These are phyloP conservation scores for Macrophomina pseudophaseolina DNA, from an alignment of 2,329 filamentous ascomycete genomes.

Conservation along the genomic window DNA sequence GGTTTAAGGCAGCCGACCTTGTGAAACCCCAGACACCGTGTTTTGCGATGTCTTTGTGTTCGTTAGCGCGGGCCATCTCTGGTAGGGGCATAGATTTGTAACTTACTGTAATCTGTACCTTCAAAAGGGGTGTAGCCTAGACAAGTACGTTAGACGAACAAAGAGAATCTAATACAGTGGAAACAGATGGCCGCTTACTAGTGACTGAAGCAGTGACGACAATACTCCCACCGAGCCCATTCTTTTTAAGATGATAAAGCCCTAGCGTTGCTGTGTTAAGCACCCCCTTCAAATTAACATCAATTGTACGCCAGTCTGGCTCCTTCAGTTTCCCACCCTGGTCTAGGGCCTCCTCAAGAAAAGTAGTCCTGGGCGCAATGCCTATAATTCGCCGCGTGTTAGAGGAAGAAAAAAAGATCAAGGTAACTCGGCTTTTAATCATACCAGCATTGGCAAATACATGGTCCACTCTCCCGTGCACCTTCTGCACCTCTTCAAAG, in stretches of 20 bases:
- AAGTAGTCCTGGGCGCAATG: constrained; percentile 29
- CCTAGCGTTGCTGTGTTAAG: constrained; percentile 58
- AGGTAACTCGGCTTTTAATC: background rate
- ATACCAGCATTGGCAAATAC: constrained; percentile 44
- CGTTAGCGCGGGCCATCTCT: background rate
- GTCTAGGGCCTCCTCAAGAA: constrained; percentile 38
- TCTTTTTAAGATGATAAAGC: constrained; percentile 52
- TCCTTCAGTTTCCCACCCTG: constrained; percentile 36
- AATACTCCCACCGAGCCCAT: constrained; percentile 36
- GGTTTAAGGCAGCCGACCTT: constrained; percentile 34
- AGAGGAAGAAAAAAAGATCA: background rate
- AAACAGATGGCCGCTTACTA: constrained; percentile 28
- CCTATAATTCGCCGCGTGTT: constrained; percentile 25
- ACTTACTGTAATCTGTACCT: constrained; percentile 38
- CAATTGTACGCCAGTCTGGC: constrained; percentile 38
- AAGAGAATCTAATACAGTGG: too few relatives aligned
- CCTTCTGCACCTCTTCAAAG: constrained; percentile 56
- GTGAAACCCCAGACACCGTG: constrained; percentile 40
- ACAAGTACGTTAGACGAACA: background rate
- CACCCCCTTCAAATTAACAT: constrained; percentile 57
- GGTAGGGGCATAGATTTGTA: background rate
- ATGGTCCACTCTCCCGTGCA: constrained; percentile 33
- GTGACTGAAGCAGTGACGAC: constrained; percentile 39
- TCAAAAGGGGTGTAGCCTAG: constrained; percentile 34
- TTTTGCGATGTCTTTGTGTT: constrained; percentile 36